A percentile compares a stretch with the other conserved stretches of the same genome.
These are phyloP conservation scores for Hortaea werneckii DNA, from an alignment of 2,329 filamentous ascomycete genomes.

Conservation along the genomic window DNA sequence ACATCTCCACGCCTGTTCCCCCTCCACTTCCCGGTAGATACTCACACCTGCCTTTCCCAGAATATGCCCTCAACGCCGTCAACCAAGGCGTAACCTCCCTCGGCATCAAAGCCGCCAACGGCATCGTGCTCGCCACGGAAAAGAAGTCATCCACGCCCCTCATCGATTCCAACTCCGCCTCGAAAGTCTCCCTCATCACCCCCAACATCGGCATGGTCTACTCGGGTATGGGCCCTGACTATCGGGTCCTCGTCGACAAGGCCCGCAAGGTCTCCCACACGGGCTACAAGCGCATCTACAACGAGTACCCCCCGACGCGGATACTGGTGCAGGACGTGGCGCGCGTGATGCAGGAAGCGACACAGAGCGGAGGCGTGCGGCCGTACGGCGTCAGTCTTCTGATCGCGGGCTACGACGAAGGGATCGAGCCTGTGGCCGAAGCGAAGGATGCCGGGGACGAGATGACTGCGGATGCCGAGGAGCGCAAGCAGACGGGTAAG, in stretches of 20 bases:
- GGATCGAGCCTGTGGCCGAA: slow-evolving; percentile 75
- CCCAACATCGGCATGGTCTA: slow-evolving; percentile 99
- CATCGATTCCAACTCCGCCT: slow-evolving; percentile 86
- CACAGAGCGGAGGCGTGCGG: slow-evolving; percentile 91
- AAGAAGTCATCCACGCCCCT: slow-evolving; percentile 98
- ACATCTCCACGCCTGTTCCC: slow-evolving; percentile 17
- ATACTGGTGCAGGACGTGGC: slow-evolving; percentile 99
- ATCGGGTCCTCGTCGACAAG: slow-evolving; percentile 93
- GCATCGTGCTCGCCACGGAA: slow-evolving; percentile 96
- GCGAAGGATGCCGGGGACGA: slow-evolving; percentile 48
- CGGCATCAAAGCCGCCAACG: slow-evolving; percentile 98
- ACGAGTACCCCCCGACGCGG: slow-evolving; percentile 98
- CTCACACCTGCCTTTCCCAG: slow-evolving; percentile 37
- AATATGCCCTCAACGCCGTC: slow-evolving; percentile 98
- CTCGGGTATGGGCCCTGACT: slow-evolving; percentile 97
- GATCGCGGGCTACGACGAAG: slow-evolving; percentile 96
- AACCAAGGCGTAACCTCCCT: slow-evolving; percentile 98
- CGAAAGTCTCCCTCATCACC: slow-evolving; percentile 95
- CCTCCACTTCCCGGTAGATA: background rate
- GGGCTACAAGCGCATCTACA: slow-evolving; percentile 99
- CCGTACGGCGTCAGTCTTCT: slow-evolving; percentile 94
- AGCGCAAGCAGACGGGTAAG: slow-evolving; percentile 62
- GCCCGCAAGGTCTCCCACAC: slow-evolving; percentile 97
- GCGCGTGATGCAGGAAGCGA: slow-evolving; percentile 96
- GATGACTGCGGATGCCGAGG: slow-evolving; percentile 37